A percentile compares a stretch with the other conserved stretches of the same genome.
Evolutionary conservation across 345 rosid genomes (phyloP).

Genomic region (Carallia brachiata): DNA sequence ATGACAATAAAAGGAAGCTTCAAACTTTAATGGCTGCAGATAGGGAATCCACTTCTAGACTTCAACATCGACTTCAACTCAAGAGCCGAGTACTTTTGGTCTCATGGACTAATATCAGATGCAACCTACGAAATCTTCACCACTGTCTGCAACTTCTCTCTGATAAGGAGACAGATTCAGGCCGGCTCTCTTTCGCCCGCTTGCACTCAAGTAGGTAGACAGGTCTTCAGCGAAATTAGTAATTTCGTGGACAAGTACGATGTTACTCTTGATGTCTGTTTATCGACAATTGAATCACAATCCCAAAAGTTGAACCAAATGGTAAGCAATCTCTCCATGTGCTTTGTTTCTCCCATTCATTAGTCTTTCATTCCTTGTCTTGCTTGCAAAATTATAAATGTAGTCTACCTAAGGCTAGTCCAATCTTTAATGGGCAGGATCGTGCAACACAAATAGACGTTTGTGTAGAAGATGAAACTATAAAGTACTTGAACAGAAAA

Average conservation of each 20-base stretch:
- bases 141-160: conserved; percentile 22
- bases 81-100: conserved; percentile 22
- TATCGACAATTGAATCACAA: conserved; percentile 28
- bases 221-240: conserved; percentile 16
- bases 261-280: conserved; percentile 45
- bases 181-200: conserved; percentile 14
- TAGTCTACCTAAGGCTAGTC: too few species aligned
- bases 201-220: conserved; percentile 6
- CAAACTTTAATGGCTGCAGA: conserved; percentile 11
- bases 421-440: conserved; percentile 26
- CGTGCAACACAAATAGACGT: conserved; percentile 32
- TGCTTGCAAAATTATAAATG: neutral
- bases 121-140: conserved; percentile 16
- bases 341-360: neutral
- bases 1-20: neutral
- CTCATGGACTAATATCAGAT: conserved; percentile 31
- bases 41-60: conserved; percentile 28
- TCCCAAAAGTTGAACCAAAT: conserved; percentile 27
- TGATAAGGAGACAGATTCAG: conserved; percentile 10
- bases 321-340: conserved; percentile 18
- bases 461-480: conserved; percentile 40
- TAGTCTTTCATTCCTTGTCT: neutral
- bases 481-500: conserved; percentile 46
- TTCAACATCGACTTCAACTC: conserved; percentile 21
- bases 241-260: conserved; percentile 34